Percentiles rank a stretch among this genome's conserved stretches.
phyloP scores from a whole-genome alignment of 2,329 filamentous ascomycete genomes.

The Helotiales sp. region DNA sequence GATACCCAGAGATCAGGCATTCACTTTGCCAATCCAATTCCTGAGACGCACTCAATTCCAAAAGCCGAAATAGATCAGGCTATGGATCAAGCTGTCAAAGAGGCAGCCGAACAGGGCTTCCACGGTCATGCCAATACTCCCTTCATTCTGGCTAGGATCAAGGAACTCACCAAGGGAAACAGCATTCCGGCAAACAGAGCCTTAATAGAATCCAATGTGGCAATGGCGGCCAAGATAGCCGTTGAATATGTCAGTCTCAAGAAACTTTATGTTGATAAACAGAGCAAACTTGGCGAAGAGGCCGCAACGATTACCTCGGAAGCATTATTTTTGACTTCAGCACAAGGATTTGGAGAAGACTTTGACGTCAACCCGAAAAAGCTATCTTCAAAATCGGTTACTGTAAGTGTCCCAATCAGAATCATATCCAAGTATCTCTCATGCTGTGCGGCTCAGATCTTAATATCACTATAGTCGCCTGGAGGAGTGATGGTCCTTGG shows the following conservation, averaged over 20 bases:
- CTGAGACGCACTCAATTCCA: conserved; percentile 57
- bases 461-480: not conserved
- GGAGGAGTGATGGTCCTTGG: conserved; percentile 82
- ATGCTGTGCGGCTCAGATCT: not conserved
- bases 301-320: no score
- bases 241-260: conserved; percentile 43
- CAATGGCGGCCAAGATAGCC: conserved; percentile 63
- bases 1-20: conserved; percentile 59
- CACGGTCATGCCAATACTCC: conserved; percentile 69
- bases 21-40: conserved; percentile 82
- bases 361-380: no score
- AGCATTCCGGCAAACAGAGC: conserved; percentile 64
- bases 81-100: conserved; percentile 54
- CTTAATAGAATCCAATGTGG: conserved; percentile 66
- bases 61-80: conserved; percentile 58
- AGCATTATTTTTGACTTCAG: no score
- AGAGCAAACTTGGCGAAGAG: no score
- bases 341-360: no score
- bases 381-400: no score
- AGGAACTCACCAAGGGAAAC: conserved; percentile 63
- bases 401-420: no score
- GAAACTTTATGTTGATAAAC: no score
- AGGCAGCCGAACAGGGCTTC: conserved; percentile 53
- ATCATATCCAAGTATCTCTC: no score
- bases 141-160: conserved; percentile 67